Evolutionary conservation across 495 filamentous ascomycete genomes (phyloP), one percentile per base, ranked within the genome.

Genomic region (Penicillium malachiteum): DNA sequence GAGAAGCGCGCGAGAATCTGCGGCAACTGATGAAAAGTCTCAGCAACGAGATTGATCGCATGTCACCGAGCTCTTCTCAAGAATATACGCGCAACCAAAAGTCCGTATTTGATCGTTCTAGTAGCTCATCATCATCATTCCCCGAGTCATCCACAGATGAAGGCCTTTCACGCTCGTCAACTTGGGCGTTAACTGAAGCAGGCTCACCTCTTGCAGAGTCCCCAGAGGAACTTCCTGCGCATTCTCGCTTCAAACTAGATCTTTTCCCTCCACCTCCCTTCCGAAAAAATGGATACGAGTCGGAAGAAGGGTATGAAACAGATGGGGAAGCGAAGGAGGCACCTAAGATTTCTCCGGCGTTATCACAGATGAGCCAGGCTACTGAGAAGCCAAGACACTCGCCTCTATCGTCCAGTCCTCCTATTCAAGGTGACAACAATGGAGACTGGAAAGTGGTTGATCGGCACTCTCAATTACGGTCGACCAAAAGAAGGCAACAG

Each of bases 101-200:
- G 3, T 91, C 88, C 0, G 85, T 91, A 5, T 91, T 91, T 58
- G 87, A 90, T 63, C 78, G 85, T 16, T 82, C 84, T 1, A 89
- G 84, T 52, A 88, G 85, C 65, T 80, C 80, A 7, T 88, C 87
- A 0, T 80, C 78, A 7, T 74, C 71, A 5, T 64, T 69, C 7
- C 74, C 72, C 0, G 72, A 71, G 9, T 80, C 73, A 0, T 67
- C 70, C 1, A 52, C 65, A 12, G 69, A 76, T 26, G 66, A 76
- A 50, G 65, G 66, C 16, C 39, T 57, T 7, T 71, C 71, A 1
- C 71, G 72, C 5, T 63, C 65, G 14, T 63, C 67, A 7, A 78
- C 73, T 0, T 70, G 64, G 56, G 66, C 69, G 35, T 67, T 60
- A 47, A 69, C 57, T 30, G 74, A 74, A 32, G 45, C 59, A 1